These are phyloP conservation scores for Lachancea waltii DNA, from an alignment of 805 yeast genomes.

Conservation along the genomic window DNA sequence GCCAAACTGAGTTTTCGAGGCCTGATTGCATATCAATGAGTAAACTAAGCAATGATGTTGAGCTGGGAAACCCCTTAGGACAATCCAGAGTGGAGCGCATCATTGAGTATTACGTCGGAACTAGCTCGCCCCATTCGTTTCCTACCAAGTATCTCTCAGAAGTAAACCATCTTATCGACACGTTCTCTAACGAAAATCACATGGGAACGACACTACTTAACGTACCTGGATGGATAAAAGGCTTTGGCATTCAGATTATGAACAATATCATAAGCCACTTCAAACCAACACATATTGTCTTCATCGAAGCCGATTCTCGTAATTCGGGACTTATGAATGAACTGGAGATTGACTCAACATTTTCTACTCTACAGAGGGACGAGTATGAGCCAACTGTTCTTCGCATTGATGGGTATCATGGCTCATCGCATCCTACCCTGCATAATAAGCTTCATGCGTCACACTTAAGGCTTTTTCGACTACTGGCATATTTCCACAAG, in stretches of 20 bases:
- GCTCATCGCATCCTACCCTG: neutral
- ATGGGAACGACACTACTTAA: constrained; percentile 52
- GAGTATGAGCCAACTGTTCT: constrained; percentile 23
- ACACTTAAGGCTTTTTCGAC: constrained; percentile 46
- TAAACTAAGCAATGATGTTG: constrained; percentile 10
- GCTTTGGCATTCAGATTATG: constrained; percentile 70
- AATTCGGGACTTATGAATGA: constrained; percentile 22
- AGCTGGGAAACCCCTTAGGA: constrained; percentile 23
- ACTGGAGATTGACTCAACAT: constrained; percentile 22
- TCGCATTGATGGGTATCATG: constrained; percentile 12
- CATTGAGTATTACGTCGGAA: constrained; percentile 48
- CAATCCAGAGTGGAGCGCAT: constrained; percentile 16
- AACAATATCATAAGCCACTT: constrained; percentile 38
- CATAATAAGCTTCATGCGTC: constrained; percentile 40
- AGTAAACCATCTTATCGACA: constrained; percentile 36
- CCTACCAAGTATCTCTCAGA: constrained; percentile 50
- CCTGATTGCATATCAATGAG: constrained; percentile 67
- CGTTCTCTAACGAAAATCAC: constrained; percentile 26
- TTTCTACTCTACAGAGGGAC: constrained; percentile 28
- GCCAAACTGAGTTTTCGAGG: constrained; percentile 71
- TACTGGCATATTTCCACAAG: constrained; percentile 50
- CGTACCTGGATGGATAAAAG: constrained; percentile 90
- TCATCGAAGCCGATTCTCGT: constrained; percentile 38
- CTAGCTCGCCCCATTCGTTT: constrained; percentile 57
- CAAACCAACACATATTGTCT: constrained; percentile 51